phyloP scores from a whole-genome alignment of 441 rosid species.

The Bocquillonia castaneifolia region DNA sequence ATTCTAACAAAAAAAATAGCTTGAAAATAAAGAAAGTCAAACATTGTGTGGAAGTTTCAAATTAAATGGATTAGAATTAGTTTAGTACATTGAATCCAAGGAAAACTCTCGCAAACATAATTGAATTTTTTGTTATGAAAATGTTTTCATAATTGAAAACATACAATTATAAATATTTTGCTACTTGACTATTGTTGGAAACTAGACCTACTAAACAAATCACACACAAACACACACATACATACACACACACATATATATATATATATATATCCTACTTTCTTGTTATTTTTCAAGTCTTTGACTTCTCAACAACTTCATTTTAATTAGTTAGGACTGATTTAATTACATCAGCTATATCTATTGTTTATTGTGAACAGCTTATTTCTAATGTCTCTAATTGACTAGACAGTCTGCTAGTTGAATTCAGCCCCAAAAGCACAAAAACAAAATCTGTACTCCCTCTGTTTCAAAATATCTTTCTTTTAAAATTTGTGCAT shows the following conservation, averaged over 20 bases:
- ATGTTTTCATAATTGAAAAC: conserved; percentile 19
- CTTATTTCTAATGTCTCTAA: conserved; percentile 1
- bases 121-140: neutral
- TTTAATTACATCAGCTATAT: neutral
- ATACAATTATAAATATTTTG: neutral
- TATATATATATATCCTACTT: too few relatives aligned
- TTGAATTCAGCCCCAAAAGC: conserved; percentile 14
- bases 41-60: neutral
- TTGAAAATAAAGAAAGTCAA: neutral
- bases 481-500: neutral
- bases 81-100: conserved; percentile 12
- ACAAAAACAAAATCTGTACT: neutral
- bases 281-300: too few relatives aligned
- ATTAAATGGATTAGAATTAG: neutral
- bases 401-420: neutral
- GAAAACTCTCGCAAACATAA: conserved; percentile 2
- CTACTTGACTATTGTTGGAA: conserved; percentile 2
- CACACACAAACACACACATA: neutral
- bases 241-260: too few relatives aligned
- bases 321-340: neutral
- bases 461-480: neutral
- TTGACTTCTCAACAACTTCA: conserved; percentile 1
- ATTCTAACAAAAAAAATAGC: too few relatives aligned
- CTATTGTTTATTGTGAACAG: neutral
- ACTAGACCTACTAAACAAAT: neutral